phyloP scores from a whole-genome alignment of 1,139 yeast genomes.

The Yamadazyma trypodendri region DNA sequence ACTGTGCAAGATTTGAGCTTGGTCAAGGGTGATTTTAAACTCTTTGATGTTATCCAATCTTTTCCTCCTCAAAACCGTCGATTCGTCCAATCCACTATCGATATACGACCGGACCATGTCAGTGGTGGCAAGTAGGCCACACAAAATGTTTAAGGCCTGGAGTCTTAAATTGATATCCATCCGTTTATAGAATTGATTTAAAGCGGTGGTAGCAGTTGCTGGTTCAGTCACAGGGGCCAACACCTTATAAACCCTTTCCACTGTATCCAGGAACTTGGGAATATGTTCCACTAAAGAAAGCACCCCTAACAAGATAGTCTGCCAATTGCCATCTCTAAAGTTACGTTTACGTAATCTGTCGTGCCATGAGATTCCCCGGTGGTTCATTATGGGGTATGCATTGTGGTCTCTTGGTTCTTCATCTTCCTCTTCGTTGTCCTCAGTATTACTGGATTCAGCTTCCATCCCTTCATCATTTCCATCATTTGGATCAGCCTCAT shows the following conservation, averaged over 20 bases:
- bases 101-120: slow-evolving; percentile 60
- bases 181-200: slow-evolving; percentile 47
- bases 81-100: slow-evolving; percentile 67
- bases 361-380: slow-evolving; percentile 70
- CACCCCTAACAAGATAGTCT: slow-evolving; percentile 70
- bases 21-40: slow-evolving; percentile 50
- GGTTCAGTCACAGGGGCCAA: slow-evolving; percentile 58
- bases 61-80: slow-evolving; percentile 63
- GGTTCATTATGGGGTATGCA: slow-evolving; percentile 58
- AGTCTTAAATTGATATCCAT: slow-evolving; percentile 52
- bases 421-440: slow-evolving; percentile 14
- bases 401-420: slow-evolving; percentile 35
- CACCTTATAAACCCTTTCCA: slow-evolving; percentile 45
- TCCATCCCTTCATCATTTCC: slow-evolving; percentile 17
- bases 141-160: slow-evolving; percentile 52
- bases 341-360: slow-evolving; percentile 71
- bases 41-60: slow-evolving; percentile 69
- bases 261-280: slow-evolving; percentile 49
- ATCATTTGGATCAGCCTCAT: slow-evolving; percentile 10
- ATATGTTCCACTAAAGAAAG: slow-evolving; percentile 60
- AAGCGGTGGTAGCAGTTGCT: slow-evolving; percentile 51
- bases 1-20: slow-evolving; percentile 46
- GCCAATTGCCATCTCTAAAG: slow-evolving; percentile 87
- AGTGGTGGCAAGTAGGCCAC: slow-evolving; percentile 58
- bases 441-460: slow-evolving; percentile 29